Conservation (phyloP, 495 filamentous ascomycete species). For the Aspergillus homomorphus region DNA sequence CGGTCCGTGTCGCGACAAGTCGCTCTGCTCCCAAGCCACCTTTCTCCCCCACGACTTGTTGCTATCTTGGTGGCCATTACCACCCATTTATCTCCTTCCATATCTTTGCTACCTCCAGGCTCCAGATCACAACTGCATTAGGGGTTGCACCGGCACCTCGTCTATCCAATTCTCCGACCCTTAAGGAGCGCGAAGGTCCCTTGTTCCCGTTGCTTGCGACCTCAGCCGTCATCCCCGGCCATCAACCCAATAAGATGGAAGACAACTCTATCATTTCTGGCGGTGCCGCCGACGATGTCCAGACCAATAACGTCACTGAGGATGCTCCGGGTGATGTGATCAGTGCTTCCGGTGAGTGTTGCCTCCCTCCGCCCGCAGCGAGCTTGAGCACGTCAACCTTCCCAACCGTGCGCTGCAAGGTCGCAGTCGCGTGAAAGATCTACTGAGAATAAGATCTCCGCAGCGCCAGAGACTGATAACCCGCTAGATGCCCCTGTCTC, state of each 20-base stretch:
- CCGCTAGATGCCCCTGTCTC: conserved; percentile 81
- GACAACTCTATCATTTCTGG: conserved; percentile 29
- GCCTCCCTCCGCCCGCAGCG: conserved; percentile 10
- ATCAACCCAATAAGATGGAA: conserved; percentile 35
- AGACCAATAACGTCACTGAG: conserved; percentile 24
- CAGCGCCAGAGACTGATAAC: conserved; percentile 60
- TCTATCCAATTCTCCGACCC: conserved; percentile 2
- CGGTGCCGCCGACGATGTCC: conserved; percentile 31
- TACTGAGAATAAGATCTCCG: conserved; percentile 25
- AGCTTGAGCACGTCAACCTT: conserved; percentile 12
- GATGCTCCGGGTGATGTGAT: conserved; percentile 30
- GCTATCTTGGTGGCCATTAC: conserved; percentile 6
- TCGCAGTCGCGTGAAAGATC: conserved; percentile 37
- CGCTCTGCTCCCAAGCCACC: conserved; percentile 11
- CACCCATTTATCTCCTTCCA: conserved; percentile 2
- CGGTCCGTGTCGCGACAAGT: conserved; percentile 19
- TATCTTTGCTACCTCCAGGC: conserved; percentile 11
- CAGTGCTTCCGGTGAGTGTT: conserved; percentile 34
- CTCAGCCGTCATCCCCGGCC: conserved; percentile 24
- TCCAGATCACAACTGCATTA: background rate
- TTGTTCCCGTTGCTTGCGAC: conserved; percentile 37
- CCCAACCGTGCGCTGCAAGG: conserved; percentile 22
- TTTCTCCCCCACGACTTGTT: conserved; percentile 4
- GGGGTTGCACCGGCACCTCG: conserved; percentile 18
- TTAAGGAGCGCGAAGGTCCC: conserved; percentile 28